Evolutionary conservation across 2,329 filamentous ascomycete genomes (phyloP), one percentile per base, ranked within the genome.

Genomic region (Sporothrix schenckii): DNA sequence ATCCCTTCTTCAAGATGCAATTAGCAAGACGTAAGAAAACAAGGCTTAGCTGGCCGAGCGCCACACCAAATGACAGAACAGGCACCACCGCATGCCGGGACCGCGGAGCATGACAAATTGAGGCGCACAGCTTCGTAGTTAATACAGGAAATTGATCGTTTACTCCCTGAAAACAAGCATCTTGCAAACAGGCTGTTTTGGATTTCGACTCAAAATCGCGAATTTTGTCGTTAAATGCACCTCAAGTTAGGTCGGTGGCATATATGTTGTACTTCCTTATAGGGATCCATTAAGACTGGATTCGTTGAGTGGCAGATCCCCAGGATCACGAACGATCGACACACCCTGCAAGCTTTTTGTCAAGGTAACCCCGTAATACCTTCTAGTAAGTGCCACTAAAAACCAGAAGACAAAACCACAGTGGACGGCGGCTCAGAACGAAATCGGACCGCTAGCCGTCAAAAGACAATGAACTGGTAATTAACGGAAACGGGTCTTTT

Each of bases 241-340:
- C 58, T 39, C 39, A 47, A 63, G 39, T n/a, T 27, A 47, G 39
- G 58, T 39, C n/a, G 47, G n/a, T 39, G 58, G 58, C 39, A 27
- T 21, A 63, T 63, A n/a, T n/a, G n/a, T n/a, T n/a, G n/a, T n/a
- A 47, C 44, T 47, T 47, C 58, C 58, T 39, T 47, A 19, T 27
- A 27, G 44, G 27, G 61, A 30, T 65, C 21, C 21, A 50, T 49
- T n/a, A 65, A 66, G 61, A 66, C 44, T 19, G 16, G 19, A 24
- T 19, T 67, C 47, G 21, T 54, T 49, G 2, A 21, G 49, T 30
- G 49, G 65, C 66, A 68, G 52, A 68, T 68, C 34, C 21, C 66
- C 66, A 50, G 66, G 50, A 47, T 68, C 52, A 49, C 66, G 39
- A 68, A 68, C 39, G 66, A 68, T 68, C 66, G 66, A 49, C 52